Conservation (phyloP, 495 filamentous ascomycete species). For the Haplographium delicatum region DNA sequence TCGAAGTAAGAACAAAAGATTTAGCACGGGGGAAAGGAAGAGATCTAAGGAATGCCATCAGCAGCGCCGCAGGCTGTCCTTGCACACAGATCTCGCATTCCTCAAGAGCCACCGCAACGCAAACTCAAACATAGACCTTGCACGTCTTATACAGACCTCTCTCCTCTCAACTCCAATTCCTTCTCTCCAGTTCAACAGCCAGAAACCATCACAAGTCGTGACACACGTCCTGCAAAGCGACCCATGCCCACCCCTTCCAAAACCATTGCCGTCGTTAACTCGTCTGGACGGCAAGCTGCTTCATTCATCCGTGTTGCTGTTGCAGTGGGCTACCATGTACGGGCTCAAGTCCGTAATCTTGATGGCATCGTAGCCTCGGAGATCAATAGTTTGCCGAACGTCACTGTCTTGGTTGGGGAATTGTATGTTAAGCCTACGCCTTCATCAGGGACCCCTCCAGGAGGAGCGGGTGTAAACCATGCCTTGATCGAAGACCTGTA, state of each 20-base stretch:
- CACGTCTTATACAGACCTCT: constrained; percentile 14
- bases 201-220: constrained; percentile 34
- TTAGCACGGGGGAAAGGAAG: background rate
- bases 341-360: constrained; percentile 79
- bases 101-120: constrained; percentile 5
- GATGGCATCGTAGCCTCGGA: constrained; percentile 80
- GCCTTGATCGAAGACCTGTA: constrained; percentile 73
- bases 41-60: constrained; percentile 16
- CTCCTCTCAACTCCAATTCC: background rate
- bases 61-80: constrained; percentile 18
- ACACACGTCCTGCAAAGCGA: constrained; percentile 46
- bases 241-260: constrained; percentile 51
- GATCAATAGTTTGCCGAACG: constrained; percentile 72
- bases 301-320: constrained; percentile 88
- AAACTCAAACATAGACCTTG: constrained; percentile 21
- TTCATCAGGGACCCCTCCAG: background rate
- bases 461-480: constrained; percentile 41
- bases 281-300: constrained; percentile 86
- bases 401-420: constrained; percentile 75
- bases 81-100: constrained; percentile 14
- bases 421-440: constrained; percentile 58
- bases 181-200: constrained; percentile 11
- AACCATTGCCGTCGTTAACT: constrained; percentile 89
- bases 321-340: constrained; percentile 84
- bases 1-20: no score